A percentile compares a stretch with the other conserved stretches of the same genome.
Evolutionary conservation across 1,284 basidiomycete species (phyloP).

Genomic region (Gomphus bonarii): DNA sequence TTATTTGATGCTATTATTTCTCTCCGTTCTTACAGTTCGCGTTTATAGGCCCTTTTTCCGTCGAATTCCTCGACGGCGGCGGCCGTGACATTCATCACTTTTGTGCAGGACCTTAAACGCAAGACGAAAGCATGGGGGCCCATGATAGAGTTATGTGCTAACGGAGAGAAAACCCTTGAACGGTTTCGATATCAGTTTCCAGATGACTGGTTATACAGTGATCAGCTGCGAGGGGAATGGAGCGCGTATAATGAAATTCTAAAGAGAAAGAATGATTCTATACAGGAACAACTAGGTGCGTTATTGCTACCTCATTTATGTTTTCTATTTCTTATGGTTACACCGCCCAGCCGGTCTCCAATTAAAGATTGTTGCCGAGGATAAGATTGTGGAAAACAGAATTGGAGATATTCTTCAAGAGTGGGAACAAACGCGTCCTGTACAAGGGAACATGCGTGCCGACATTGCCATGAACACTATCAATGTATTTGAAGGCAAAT

Average conservation of each 20-base stretch:
- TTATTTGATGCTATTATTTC: not conserved
- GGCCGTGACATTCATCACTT: constrained; percentile 97
- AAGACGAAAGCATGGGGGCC: constrained; percentile 97
- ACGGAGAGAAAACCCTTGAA: constrained; percentile 94
- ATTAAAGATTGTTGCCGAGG: constrained; percentile 98
- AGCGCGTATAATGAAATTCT: constrained; percentile 97
- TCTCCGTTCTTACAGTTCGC: not conserved
- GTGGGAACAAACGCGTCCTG: constrained; percentile 94
- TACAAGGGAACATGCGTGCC: constrained; percentile 91
- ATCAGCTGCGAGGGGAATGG: constrained; percentile 97
- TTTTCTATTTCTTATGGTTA: not conserved
- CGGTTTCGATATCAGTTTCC: constrained; percentile 95
- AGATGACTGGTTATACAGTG: constrained; percentile 96
- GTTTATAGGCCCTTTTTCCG: constrained; percentile 30
- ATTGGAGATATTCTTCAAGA: constrained; percentile 84
- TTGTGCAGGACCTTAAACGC: constrained; percentile 96
- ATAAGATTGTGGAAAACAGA: constrained; percentile 93
- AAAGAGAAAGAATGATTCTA: constrained; percentile 95
- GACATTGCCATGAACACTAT: constrained; percentile 95
- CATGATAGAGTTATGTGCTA: constrained; percentile 89
- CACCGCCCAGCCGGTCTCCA: constrained; percentile 72
- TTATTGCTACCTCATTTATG: not conserved
- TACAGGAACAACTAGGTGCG: constrained; percentile 91
- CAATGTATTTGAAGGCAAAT: constrained; percentile 85
- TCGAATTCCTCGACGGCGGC: constrained; percentile 84